A percentile compares a stretch with the other conserved stretches of the same genome.
These are phyloP conservation scores for Coriaria nepalensis DNA, from an alignment of 306 rosid genomes.

Conservation along the genomic window DNA sequence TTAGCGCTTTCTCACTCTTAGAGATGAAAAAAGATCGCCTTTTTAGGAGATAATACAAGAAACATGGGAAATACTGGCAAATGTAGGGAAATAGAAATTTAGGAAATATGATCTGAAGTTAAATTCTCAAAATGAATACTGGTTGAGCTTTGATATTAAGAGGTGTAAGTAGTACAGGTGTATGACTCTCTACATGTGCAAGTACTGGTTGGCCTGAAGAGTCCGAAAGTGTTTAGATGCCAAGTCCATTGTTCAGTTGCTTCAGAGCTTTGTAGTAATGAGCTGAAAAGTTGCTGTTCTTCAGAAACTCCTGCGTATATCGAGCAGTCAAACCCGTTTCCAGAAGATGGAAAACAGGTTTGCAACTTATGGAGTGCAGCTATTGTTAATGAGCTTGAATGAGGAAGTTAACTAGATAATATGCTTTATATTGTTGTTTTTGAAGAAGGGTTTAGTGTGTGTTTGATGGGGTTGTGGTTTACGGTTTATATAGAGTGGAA, in stretches of 20 bases:
- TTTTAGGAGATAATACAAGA: too few species aligned
- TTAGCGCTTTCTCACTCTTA: neutral
- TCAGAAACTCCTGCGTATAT: slow-evolving; percentile 69
- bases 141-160: neutral
- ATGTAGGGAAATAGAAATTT: too few species aligned
- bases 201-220: slow-evolving; percentile 49
- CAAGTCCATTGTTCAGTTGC: slow-evolving; percentile 60
- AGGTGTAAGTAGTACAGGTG: slow-evolving; percentile 32
- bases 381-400: too few species aligned
- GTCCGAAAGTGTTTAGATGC: slow-evolving; percentile 73
- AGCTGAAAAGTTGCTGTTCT: slow-evolving; percentile 20
- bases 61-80: too few species aligned
- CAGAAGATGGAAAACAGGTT: slow-evolving; percentile 93
- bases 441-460: too few species aligned
- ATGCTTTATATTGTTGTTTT: too few species aligned
- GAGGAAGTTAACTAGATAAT: too few species aligned
- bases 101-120: neutral
- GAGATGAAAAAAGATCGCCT: neutral
- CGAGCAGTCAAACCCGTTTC: slow-evolving; percentile 75
- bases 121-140: neutral
- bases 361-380: neutral
- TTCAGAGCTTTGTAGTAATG: slow-evolving; percentile 32
- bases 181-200: slow-evolving; percentile 65
- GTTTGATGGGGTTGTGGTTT: too few species aligned
- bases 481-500: too few species aligned